Base-by-base conservation (phyloP, 2,329 filamentous ascomycete species). In the Calonectria honghensis region DNA sequence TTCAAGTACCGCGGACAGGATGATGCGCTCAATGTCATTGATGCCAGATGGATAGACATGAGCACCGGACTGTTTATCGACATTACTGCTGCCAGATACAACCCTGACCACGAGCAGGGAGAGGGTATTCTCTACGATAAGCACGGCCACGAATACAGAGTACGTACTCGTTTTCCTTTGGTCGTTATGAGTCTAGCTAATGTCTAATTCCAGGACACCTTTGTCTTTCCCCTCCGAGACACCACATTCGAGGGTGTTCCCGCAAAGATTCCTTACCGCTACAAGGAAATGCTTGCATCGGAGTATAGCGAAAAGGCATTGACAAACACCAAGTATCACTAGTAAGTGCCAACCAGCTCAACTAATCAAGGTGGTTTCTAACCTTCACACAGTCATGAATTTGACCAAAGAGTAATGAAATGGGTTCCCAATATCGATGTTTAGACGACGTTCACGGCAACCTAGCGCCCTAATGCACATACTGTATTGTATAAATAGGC, bases 161-260 rank as follows among this genome's bases (percentile, higher is more conserved):
- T 89, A 79, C 66, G 83, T 66, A 29, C 1, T 16, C 9, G 6
- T n/a, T 41, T 5, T 9, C 9, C 50, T 6, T 9, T 50, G 1
- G 18, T 29, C 13, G 14, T 27, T 13, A 20, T 4, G 14, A 14
- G 7, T 14, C 74, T 18, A 3, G 51, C 67, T 54, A 68, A 66
- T 18, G 6, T 27, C 6, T 41, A 10, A 13, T 11, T 1, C 4
- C 52, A 89, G 86, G 88, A 90, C 71, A 89, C 87, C 0, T 89
- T 94, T 70, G 86, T 96, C 14, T 95, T 92, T 80, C 94, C 94
- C 0, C 85, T 96, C 80, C 88, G 92, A n/a, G 89, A 92, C 74
- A 94, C 92, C 1, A 89, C 87, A 1, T 95, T 94, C 72, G 94
- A 95, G 80, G 93, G 92, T 0, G 89, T 92, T 0, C 86, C 89